These are phyloP conservation scores for Podospora anserina DNA, from an alignment of 495 filamentous ascomycete species.

Conservation along the genomic window DNA sequence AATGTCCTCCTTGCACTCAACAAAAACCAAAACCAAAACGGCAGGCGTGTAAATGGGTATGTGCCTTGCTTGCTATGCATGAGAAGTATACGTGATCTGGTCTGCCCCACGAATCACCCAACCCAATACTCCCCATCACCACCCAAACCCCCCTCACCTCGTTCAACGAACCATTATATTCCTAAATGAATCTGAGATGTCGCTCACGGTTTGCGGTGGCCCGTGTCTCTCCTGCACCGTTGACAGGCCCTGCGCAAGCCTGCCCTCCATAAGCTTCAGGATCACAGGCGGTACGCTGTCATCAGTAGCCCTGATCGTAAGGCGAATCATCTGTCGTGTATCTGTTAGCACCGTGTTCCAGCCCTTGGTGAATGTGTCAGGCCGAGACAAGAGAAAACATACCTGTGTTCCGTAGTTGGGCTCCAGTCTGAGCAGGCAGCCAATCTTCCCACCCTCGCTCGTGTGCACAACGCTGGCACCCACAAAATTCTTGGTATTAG, in stretches of 20 bases:
- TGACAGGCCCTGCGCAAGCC: constrained; percentile 54
- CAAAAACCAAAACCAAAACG: neutral
- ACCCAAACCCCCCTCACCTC: neutral
- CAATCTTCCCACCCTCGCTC: constrained; percentile 79
- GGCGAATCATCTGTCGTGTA: constrained; percentile 75
- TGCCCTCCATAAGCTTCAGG: constrained; percentile 81
- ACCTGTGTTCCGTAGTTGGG: constrained; percentile 91
- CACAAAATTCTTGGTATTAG: constrained; percentile 87
- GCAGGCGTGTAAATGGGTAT: constrained; percentile 4
- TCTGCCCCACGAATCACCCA: neutral
- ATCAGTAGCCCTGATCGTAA: constrained; percentile 92
- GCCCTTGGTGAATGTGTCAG: neutral
- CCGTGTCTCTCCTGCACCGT: constrained; percentile 36
- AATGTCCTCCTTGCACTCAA: neutral
- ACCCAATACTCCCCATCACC: neutral
- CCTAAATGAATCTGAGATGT: constrained; percentile 49
- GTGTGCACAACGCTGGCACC: constrained; percentile 90
- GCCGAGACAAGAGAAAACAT: constrained; percentile 19
- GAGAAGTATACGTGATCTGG: neutral
- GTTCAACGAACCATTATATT: constrained; percentile 48
- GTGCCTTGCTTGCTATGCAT: constrained; percentile 2
- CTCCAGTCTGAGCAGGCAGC: constrained; percentile 88
- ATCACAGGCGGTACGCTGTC: constrained; percentile 78
- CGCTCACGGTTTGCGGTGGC: constrained; percentile 34
- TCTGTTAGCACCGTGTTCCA: neutral